phyloP scores from a whole-genome alignment of 148 eudicot species.

The Chenopodium formosanum region DNA sequence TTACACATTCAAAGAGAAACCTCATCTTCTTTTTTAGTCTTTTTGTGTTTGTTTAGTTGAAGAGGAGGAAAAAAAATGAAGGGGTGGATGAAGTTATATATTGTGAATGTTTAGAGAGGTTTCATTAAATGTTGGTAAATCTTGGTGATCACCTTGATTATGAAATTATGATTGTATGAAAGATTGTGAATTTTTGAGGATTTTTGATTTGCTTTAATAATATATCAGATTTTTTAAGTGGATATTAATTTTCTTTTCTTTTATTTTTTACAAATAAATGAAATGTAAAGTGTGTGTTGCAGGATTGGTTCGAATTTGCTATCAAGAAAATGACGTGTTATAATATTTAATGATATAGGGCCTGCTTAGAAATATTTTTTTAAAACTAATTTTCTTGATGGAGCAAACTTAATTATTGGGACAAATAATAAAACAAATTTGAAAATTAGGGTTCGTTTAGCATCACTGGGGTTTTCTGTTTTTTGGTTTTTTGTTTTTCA shows the following conservation, averaged over 20 bases:
- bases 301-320: not conserved
- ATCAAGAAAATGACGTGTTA: not conserved
- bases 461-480: no score
- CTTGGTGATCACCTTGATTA: not conserved
- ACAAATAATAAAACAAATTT: no score
- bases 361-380: not conserved
- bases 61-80: no score
- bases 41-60: no score
- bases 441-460: no score
- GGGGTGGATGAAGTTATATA: not conserved
- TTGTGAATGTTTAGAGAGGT: not conserved
- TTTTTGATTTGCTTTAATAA: constrained; percentile 3
- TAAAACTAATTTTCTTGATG: not conserved
- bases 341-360: not conserved
- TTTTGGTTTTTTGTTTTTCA: no score
- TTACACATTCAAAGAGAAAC: constrained; percentile 40
- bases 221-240: not conserved
- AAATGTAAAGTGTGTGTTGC: not conserved
- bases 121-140: not conserved
- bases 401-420: not conserved
- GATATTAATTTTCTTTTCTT: not conserved
- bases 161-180: not conserved
- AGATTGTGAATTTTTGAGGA: not conserved
- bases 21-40: constrained; percentile 27
- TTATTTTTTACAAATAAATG: not conserved